These are phyloP conservation scores for Aspergillus nanangensis DNA, from an alignment of 495 filamentous ascomycete genomes.

Conservation along the genomic window DNA sequence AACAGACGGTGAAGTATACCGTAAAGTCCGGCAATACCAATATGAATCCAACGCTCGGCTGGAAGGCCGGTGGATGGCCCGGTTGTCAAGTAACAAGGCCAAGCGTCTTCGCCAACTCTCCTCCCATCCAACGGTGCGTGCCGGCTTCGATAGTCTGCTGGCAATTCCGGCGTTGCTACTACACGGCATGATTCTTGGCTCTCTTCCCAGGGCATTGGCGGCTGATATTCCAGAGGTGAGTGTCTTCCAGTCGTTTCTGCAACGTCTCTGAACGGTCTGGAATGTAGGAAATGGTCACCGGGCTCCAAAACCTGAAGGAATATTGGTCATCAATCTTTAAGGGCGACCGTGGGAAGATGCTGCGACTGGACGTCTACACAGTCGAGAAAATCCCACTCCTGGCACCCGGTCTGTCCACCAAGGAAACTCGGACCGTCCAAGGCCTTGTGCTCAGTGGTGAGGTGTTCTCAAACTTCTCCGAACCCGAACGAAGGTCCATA, in stretches of 20 bases:
- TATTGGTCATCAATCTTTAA: conserved; percentile 8
- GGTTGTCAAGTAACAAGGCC: neutral
- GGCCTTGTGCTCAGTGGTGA: conserved; percentile 11
- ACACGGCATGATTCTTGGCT: neutral
- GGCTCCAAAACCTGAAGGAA: conserved; percentile 2
- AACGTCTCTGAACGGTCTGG: neutral
- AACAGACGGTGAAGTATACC: neutral
- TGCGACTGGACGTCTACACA: conserved; percentile 6
- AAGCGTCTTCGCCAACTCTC: neutral
- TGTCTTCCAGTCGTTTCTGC: neutral
- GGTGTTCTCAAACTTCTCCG: conserved; percentile 15
- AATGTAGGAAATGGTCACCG: conserved; percentile 2
- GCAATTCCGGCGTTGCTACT: neutral
- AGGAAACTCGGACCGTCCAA: conserved; percentile 5
- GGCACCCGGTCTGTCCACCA: conserved; percentile 5
- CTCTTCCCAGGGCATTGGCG: neutral
- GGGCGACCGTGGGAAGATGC: conserved; percentile 6
- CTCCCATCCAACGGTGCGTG: neutral
- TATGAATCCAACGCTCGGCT: neutral
- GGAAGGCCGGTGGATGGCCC: neutral
- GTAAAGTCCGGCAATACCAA: neutral
- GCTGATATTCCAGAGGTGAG: neutral
- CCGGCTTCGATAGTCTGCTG: conserved; percentile 1
- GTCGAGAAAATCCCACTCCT: conserved; percentile 8
- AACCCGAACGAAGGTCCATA: conserved; percentile 13